Percentiles rank a stretch among this genome's conserved stretches.
phyloP scores from a whole-genome alignment of 805 yeast species.

The Wickerhamiella galacta region DNA sequence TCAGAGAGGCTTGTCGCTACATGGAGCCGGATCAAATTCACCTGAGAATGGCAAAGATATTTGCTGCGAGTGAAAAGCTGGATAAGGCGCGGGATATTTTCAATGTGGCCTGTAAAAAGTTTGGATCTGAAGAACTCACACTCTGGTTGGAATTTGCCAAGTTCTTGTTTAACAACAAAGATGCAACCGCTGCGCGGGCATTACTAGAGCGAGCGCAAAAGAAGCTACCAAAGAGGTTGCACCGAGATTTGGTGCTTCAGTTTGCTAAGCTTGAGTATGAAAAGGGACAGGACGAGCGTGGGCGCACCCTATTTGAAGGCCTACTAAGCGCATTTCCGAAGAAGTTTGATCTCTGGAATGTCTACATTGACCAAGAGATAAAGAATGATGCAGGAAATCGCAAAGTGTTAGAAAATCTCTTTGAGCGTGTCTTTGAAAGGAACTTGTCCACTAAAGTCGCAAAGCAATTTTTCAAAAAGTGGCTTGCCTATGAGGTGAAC shows the following conservation, averaged over 20 bases:
- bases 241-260: slow-evolving; percentile 54
- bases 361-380: slow-evolving; percentile 84
- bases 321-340: slow-evolving; percentile 77
- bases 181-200: slow-evolving; percentile 33
- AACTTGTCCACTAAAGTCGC: slow-evolving; percentile 78
- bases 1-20: slow-evolving; percentile 72
- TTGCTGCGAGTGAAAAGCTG: slow-evolving; percentile 51
- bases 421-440: slow-evolving; percentile 55
- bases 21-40: slow-evolving; percentile 82
- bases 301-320: slow-evolving; percentile 88
- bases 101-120: slow-evolving; percentile 56
- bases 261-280: slow-evolving; percentile 76
- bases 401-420: slow-evolving; percentile 53
- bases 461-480: slow-evolving; percentile 82
- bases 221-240: slow-evolving; percentile 22
- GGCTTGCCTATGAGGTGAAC: slow-evolving; percentile 69
- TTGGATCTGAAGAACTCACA: slow-evolving; percentile 46
- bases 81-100: slow-evolving; percentile 56
- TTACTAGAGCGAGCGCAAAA: slow-evolving; percentile 61
- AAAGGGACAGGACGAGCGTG: slow-evolving; percentile 81
- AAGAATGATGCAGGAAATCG: slow-evolving; percentile 40
- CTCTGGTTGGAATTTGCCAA: slow-evolving; percentile 78
- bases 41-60: slow-evolving; percentile 61
- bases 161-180: slow-evolving; percentile 45
- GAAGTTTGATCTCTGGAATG: slow-evolving; percentile 88